These are phyloP conservation scores for Neonectria ditissima DNA, from an alignment of 2,329 filamentous ascomycete species.

Conservation along the genomic window DNA sequence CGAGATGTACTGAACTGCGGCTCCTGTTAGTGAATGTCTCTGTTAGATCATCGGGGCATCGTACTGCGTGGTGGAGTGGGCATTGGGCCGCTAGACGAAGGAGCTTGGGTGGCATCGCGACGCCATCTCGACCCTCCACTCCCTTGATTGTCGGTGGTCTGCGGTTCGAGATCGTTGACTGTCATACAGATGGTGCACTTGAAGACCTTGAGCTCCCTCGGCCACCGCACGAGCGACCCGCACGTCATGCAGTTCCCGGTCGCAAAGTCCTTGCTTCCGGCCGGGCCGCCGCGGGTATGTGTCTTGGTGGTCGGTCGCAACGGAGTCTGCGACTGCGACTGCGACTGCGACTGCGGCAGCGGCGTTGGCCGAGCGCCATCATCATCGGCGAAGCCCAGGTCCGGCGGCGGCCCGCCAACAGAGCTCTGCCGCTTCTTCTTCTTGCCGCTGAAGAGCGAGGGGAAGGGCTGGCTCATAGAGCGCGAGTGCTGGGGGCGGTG, in stretches of 20 bases:
- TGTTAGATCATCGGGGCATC: background rate
- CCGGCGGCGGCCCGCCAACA: conserved; percentile 49
- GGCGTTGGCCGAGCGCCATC: conserved; percentile 44
- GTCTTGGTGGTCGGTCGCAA: conserved; percentile 44
- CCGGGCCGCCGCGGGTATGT: conserved; percentile 48
- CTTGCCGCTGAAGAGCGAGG: conserved; percentile 73
- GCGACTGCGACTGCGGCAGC: no score
- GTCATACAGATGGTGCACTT: conserved; percentile 87
- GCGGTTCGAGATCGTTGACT: conserved; percentile 77
- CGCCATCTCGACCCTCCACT: conserved; percentile 36
- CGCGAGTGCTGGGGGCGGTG: conserved; percentile 52
- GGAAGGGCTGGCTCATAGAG: conserved; percentile 85
- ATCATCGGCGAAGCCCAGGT: conserved; percentile 48
- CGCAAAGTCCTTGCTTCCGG: conserved; percentile 67
- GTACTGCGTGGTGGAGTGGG: conserved; percentile 35
- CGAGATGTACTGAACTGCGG: conserved; percentile 48
- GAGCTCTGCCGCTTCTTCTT: conserved; percentile 68
- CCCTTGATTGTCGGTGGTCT: conserved; percentile 38
- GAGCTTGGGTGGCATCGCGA: conserved; percentile 38
- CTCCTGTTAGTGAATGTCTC: conserved; percentile 22
- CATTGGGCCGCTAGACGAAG: conserved; percentile 22
- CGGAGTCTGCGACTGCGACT: conserved; percentile 22
- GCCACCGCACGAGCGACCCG: conserved; percentile 83
- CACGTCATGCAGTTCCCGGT: conserved; percentile 89
- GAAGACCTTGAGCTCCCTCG: conserved; percentile 77